Conservation (phyloP, 306 rosid genomes). For the Leucaena leucocephala region DNA sequence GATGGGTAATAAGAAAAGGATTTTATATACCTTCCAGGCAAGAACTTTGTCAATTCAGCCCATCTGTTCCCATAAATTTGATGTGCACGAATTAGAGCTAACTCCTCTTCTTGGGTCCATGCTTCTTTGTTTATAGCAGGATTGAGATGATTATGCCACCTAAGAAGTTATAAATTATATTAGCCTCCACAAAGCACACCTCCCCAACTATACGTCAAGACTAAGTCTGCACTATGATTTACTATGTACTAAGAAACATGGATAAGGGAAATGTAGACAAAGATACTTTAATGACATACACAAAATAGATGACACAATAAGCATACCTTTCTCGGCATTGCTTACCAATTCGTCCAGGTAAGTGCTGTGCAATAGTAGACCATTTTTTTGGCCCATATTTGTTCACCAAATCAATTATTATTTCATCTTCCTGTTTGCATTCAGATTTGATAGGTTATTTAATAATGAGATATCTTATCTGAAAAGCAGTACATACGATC, state of each 20-base stretch:
- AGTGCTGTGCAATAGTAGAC: slow-evolving; percentile 88
- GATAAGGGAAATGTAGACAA: background rate
- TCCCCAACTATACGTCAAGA: slow-evolving; percentile 26
- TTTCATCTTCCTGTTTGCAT: slow-evolving; percentile 83
- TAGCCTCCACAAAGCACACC: slow-evolving; percentile 20
- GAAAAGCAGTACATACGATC: slow-evolving; percentile 10
- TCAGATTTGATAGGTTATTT: slow-evolving; percentile 33
- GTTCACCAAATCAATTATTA: slow-evolving; percentile 72
- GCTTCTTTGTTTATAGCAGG: slow-evolving; percentile 97
- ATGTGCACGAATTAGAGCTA: slow-evolving; percentile 93
- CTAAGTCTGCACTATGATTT: slow-evolving; percentile 21
- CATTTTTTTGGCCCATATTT: slow-evolving; percentile 92
- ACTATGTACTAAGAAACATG: background rate
- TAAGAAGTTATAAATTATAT: slow-evolving; percentile 37
- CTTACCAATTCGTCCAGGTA: slow-evolving; percentile 99
- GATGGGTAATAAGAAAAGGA: background rate
- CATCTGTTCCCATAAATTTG: slow-evolving; percentile 90
- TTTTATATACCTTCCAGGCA: slow-evolving; percentile 86
- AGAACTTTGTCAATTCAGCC: slow-evolving; percentile 92
- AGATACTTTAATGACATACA: slow-evolving; percentile 6
- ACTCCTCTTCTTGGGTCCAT: slow-evolving; percentile 97
- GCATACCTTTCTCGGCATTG: slow-evolving; percentile 99
- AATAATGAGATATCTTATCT: slow-evolving; percentile 16
- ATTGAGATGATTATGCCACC: slow-evolving; percentile 99
- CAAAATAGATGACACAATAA: slow-evolving; percentile 11